Conservation (phyloP, 805 yeast genomes). For the Starmerella riodocensis region DNA sequence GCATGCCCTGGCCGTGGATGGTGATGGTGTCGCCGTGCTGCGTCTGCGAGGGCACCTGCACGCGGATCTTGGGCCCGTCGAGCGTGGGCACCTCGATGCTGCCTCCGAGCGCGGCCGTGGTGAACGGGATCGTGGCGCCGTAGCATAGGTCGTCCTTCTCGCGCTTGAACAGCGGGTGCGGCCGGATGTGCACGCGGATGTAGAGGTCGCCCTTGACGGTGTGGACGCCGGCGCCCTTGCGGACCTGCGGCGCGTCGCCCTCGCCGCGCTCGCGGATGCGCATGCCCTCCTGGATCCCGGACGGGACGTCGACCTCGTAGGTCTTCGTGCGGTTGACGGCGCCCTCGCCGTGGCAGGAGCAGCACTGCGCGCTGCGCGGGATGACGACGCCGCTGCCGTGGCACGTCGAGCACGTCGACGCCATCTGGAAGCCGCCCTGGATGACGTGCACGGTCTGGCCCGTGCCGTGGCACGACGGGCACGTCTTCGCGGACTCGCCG, state of each 20-base stretch:
- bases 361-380: slow-evolving; percentile 56
- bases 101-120: slow-evolving; percentile 96
- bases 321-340: slow-evolving; percentile 52
- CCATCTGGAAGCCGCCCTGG: slow-evolving; percentile 93
- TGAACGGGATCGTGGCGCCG: slow-evolving; percentile 63
- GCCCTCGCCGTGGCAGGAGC: slow-evolving; percentile 79
- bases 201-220: slow-evolving; percentile 66
- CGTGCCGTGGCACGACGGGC: slow-evolving; percentile 81
- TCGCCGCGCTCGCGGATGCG: slow-evolving; percentile 72
- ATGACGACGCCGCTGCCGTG: slow-evolving; percentile 78
- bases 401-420: slow-evolving; percentile 80
- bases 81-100: slow-evolving; percentile 80
- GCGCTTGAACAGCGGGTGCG: slow-evolving; percentile 59
- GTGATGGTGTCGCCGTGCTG: slow-evolving; percentile 61
- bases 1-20: slow-evolving; percentile 80
- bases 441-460: slow-evolving; percentile 78
- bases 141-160: slow-evolving; percentile 53
- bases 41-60: slow-evolving; percentile 75
- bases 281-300: slow-evolving; percentile 79
- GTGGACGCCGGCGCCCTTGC: slow-evolving; percentile 56
- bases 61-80: slow-evolving; percentile 51
- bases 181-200: slow-evolving; percentile 63
- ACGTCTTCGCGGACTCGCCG: slow-evolving; percentile 62
- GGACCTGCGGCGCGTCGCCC: slow-evolving; percentile 77
- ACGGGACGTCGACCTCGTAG: slow-evolving; percentile 75